Evolutionary conservation across 805 yeast species (phyloP), one percentile per base, ranked within the genome.

Genomic region (Yarrowia porcina): DNA sequence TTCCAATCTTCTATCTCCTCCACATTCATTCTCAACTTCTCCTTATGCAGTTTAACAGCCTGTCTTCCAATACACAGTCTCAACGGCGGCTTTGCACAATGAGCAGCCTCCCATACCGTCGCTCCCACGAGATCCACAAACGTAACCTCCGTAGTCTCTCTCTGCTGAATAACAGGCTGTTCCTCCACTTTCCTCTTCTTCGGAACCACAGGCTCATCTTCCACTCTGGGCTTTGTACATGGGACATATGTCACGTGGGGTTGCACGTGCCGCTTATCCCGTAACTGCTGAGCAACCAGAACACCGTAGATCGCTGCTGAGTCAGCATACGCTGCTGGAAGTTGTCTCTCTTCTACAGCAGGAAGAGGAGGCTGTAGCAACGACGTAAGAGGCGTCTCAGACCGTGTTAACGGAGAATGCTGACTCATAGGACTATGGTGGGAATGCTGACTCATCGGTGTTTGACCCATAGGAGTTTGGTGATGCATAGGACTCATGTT

Each of bases 1-100:
- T 71, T 73, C 76, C 76, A 73, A 52, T 73, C 76, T 64, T 73
- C 76, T n/a, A 73, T 68, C 61, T 73, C 76, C 65, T 73, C 76
- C 17, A 69, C 69, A 23, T 59, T 65, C 42, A 68, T 65, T 32
- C 76, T 64, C 61, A 74, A 63, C 66, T 71, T 68, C 52, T 72
- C 71, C n/a, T 66, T 67, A 61, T 69, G 65, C 17, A 65, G 66
- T 25, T 66, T 66, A 9, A 67, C 66, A 11, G 73, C 70, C 39
- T 69, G 69, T n/a, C 68, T 35, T 8, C 74, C 72, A 4, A 67
- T 56, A 45, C 68, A 65, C 27, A 73, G 61, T 27, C 74, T 64
- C 44, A 69, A 38, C 32, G 75, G 74, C 20, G 74, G 74, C 11
- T 66, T 64, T 13, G 61, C 50, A 52, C 72, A 65, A 42, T 70